A percentile compares a stretch with the other conserved stretches of the same genome.
Evolutionary conservation across 2,329 filamentous ascomycete species (phyloP).

Genomic region (Penicillium sp.): DNA sequence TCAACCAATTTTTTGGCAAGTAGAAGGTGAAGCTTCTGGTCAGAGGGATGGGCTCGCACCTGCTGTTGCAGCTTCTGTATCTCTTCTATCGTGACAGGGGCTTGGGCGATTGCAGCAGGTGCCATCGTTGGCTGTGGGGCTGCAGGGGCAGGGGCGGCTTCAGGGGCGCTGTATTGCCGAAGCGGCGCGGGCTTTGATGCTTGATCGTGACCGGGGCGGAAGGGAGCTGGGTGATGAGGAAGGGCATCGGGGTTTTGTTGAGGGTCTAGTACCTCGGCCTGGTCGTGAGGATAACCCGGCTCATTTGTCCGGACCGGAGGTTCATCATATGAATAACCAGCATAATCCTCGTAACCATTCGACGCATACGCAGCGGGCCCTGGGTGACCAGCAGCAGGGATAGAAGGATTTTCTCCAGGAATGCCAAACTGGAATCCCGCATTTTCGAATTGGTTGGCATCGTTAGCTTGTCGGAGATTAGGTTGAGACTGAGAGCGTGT

Average conservation of each 20-base stretch:
- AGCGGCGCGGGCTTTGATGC: conserved; percentile 51
- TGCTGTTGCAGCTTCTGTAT: conserved; percentile 70
- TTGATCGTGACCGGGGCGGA: conserved; percentile 52
- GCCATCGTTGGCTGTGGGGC: conserved; percentile 16
- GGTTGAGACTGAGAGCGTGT: conserved; percentile 48
- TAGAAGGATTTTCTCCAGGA: conserved; percentile 41
- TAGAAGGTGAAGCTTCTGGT: conserved; percentile 68
- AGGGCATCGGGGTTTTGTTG: conserved; percentile 55
- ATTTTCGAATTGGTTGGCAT: conserved; percentile 39
- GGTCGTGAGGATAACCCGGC: conserved; percentile 20
- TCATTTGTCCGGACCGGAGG: conserved; percentile 25
- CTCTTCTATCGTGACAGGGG: conserved; percentile 73
- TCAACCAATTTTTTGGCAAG: conserved; percentile 84
- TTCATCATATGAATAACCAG: conserved; percentile 25
- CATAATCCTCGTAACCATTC: conserved; percentile 15
- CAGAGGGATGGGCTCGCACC: conserved; percentile 69
- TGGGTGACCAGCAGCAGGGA: conserved; percentile 12
- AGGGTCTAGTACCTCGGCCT: conserved; percentile 20
- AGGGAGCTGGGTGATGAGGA: conserved; percentile 56
- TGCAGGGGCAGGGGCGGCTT: conserved; percentile 35
- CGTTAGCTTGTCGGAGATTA: conserved; percentile 37
- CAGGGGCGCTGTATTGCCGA: conserved; percentile 50
- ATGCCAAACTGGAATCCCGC: conserved; percentile 72
- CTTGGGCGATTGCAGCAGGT: conserved; percentile 13
- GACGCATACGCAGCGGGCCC: conserved; percentile 20